These are phyloP conservation scores for Chalaropsis thielavioides DNA, from an alignment of 2,329 filamentous ascomycete genomes.

Conservation along the genomic window DNA sequence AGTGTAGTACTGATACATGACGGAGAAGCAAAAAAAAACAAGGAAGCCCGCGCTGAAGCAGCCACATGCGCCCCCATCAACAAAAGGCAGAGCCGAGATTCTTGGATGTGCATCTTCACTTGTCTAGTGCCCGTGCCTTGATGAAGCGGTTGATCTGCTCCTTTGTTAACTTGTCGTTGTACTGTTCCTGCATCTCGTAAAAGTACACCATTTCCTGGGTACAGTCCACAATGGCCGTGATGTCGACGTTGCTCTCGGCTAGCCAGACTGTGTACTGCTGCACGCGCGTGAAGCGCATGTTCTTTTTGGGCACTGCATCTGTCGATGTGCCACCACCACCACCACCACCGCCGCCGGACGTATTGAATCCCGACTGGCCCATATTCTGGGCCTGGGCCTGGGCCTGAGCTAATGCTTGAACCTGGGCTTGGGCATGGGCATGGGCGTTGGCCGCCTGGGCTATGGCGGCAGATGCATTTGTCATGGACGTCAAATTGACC, in stretches of 20 bases:
- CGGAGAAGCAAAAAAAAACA: not conserved
- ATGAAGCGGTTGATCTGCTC: constrained; percentile 46
- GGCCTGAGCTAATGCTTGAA: constrained; percentile 1
- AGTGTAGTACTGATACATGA: not conserved
- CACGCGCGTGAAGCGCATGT: constrained; percentile 31
- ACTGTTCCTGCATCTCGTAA: constrained; percentile 56
- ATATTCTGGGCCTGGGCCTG: not conserved
- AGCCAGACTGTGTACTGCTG: constrained; percentile 59
- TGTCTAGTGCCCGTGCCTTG: constrained; percentile 42
- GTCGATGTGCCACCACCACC: not conserved
- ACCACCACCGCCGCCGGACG: constrained; percentile 12
- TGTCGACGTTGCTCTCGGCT: constrained; percentile 71
- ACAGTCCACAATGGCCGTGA: constrained; percentile 72
- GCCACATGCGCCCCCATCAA: not conserved
- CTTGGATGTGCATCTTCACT: constrained; percentile 24
- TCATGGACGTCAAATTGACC: constrained; percentile 8
- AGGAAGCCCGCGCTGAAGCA: not conserved
- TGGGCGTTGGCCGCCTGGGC: constrained; percentile 2
- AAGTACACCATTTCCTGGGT: constrained; percentile 85
- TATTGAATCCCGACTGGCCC: not conserved
- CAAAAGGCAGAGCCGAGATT: not conserved
- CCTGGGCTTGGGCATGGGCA: not conserved
- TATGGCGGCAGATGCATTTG: constrained; percentile 2
- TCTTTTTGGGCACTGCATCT: constrained; percentile 8
- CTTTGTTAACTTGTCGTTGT: constrained; percentile 43